phyloP scores from a whole-genome alignment of 805 yeast species.

The Wickerhamiella dianesei region DNA sequence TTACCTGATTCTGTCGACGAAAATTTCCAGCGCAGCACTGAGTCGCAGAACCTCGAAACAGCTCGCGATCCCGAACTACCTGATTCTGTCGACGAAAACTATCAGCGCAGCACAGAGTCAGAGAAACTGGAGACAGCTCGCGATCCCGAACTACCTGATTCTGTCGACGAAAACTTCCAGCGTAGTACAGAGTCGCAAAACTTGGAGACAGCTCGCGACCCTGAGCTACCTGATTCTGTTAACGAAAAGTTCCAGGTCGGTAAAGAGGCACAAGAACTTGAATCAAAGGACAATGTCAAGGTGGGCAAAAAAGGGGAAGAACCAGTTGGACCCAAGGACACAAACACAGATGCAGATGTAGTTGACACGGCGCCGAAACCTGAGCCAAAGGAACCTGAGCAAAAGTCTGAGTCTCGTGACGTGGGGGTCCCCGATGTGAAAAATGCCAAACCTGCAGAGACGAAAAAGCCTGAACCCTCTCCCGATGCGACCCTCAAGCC shows the following conservation, averaged over 20 bases:
- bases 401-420: too few relatives aligned
- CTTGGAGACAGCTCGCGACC: background rate
- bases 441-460: too few relatives aligned
- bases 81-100: background rate
- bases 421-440: too few relatives aligned
- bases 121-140: background rate
- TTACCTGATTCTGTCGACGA: background rate
- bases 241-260: background rate
- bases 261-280: background rate
- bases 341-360: too few relatives aligned
- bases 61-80: constrained; percentile 1
- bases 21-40: background rate
- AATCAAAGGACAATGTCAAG: too few relatives aligned
- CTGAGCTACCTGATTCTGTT: background rate
- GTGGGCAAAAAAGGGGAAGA: too few relatives aligned
- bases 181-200: background rate
- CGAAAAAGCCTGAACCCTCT: too few relatives aligned
- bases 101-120: background rate
- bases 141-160: constrained; percentile 2
- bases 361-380: too few relatives aligned
- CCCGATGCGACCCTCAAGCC: too few relatives aligned
- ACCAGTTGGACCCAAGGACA: too few relatives aligned
- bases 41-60: background rate
- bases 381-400: too few relatives aligned
- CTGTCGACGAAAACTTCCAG: background rate